Evolutionary conservation across 1,284 basidiomycete species (phyloP), one percentile per base, ranked within the genome.

Genomic region (Flammula alnicola): DNA sequence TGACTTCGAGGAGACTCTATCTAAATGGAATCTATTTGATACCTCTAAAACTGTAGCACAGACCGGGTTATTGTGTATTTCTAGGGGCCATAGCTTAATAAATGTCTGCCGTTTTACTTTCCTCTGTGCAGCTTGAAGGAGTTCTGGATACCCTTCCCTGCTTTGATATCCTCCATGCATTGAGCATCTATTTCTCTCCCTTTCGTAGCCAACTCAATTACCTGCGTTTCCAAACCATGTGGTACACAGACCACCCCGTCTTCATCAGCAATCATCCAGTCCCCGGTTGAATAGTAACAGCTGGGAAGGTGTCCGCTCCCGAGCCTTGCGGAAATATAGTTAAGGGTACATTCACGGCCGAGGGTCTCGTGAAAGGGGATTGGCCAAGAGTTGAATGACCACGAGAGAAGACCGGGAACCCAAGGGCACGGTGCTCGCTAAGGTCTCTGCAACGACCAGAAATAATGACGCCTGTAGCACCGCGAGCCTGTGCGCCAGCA

Each of bases 201-300:
- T 58, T 80, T 79, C 14, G 63, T 59, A 12, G 89, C 91, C 22
- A 84, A 56, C 40, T 81, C 76, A 6, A 86, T 60, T 2, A 93
- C 91, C 54, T 83, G 67, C 12, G 74, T 72, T 9, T 83, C 75
- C 47, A 86, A 58, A 2, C 69, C 73, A 19, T 67, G 71, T 1
- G 92, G 87, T 12, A 97, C 81, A 59, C 87, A 90, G 1, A 98
- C 91, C 0, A 96, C 93, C 0, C 95, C 95, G 64, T 98, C 92
- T 48, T 86, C 78, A 64, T 98, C 95, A 11, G 86, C 94, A 12
- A 96, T 68, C 29, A 98, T 80, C 73, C 87, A 80, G 64, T 97
- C 95, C 87, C 89, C 2, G 95, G 91, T 17, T 82, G 64, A 3
- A 98, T 78, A 1, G 67, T 77, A 1, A 86, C 76, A 1, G 77